Conservation (phyloP, 2,329 filamentous ascomycete species). For the Parasarocladium wereldwijsianum region DNA sequence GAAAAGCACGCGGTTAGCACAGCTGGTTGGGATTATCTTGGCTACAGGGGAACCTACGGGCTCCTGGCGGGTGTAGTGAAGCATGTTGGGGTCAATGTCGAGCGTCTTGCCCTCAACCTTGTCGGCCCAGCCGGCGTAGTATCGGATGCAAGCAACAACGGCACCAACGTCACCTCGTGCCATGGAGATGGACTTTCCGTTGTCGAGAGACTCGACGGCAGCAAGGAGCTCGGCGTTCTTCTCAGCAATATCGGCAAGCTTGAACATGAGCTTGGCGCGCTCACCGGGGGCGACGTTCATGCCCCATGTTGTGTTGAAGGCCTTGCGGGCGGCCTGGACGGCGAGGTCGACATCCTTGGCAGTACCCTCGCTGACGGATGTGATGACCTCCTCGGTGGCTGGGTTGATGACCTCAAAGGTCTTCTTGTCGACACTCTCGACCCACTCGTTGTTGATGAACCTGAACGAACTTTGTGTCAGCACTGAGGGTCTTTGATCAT, state of each 20-base stretch:
- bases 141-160: slow-evolving; percentile 59
- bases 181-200: slow-evolving; percentile 68
- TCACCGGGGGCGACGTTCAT: slow-evolving; percentile 49
- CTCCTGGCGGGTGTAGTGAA: slow-evolving; percentile 70
- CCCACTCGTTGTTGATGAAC: slow-evolving; percentile 89
- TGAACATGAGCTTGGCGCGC: slow-evolving; percentile 55
- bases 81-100: slow-evolving; percentile 61
- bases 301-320: slow-evolving; percentile 63
- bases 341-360: slow-evolving; percentile 77
- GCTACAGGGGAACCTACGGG: slow-evolving; percentile 34
- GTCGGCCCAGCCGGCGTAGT: slow-evolving; percentile 70
- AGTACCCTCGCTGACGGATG: slow-evolving; percentile 67
- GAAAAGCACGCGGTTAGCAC: background rate
- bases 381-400: slow-evolving; percentile 69
- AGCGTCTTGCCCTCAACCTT: slow-evolving; percentile 83
- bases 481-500: slow-evolving; percentile 1
- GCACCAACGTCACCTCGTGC: slow-evolving; percentile 60
- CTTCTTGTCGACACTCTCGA: slow-evolving; percentile 66
- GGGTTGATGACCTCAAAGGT: slow-evolving; percentile 91
- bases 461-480: slow-evolving; percentile 25
- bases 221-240: slow-evolving; percentile 64
- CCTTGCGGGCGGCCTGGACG: slow-evolving; percentile 72
- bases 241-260: slow-evolving; percentile 69
- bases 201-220: slow-evolving; percentile 75
- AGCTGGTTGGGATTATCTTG: too few relatives aligned